These are phyloP conservation scores for Cyberlindnera maritima DNA, from an alignment of 805 yeast genomes.

Conservation along the genomic window DNA sequence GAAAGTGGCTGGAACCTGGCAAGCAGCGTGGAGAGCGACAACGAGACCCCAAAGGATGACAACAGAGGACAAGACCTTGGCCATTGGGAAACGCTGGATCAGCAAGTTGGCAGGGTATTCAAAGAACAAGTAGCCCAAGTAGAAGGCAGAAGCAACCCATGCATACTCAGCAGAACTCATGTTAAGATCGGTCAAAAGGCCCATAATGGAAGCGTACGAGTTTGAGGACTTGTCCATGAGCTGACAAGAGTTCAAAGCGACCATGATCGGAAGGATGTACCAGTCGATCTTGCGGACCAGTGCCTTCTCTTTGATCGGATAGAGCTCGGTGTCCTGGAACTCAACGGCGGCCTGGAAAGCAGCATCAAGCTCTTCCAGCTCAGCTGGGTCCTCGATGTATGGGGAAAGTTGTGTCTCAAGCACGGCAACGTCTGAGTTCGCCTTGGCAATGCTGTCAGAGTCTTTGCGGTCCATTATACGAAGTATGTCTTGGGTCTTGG, in stretches of 20 bases:
- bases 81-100: conserved; percentile 55
- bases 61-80: conserved; percentile 44
- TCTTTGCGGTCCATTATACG: background rate
- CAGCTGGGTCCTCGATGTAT: conserved; percentile 4
- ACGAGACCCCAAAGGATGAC: conserved; percentile 64
- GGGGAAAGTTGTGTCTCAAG: background rate
- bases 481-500: too few species aligned
- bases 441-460: conserved; percentile 1
- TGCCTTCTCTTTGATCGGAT: conserved; percentile 8
- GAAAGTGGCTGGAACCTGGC: conserved; percentile 34
- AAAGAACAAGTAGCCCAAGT: conserved; percentile 60
- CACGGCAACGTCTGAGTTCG: conserved; percentile 1
- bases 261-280: conserved; percentile 9
- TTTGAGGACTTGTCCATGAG: conserved; percentile 12
- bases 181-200: conserved; percentile 40
- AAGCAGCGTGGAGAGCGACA: conserved; percentile 48
- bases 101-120: conserved; percentile 47
- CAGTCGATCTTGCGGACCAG: conserved; percentile 10
- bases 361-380: conserved; percentile 7
- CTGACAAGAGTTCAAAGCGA: conserved; percentile 4
- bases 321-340: conserved; percentile 1
- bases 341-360: conserved; percentile 10
- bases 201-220: conserved; percentile 48
- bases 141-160: conserved; percentile 59
- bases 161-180: conserved; percentile 45